Conservation (phyloP, 768 basidiomycete species). For the Floccularia luteovirens region DNA sequence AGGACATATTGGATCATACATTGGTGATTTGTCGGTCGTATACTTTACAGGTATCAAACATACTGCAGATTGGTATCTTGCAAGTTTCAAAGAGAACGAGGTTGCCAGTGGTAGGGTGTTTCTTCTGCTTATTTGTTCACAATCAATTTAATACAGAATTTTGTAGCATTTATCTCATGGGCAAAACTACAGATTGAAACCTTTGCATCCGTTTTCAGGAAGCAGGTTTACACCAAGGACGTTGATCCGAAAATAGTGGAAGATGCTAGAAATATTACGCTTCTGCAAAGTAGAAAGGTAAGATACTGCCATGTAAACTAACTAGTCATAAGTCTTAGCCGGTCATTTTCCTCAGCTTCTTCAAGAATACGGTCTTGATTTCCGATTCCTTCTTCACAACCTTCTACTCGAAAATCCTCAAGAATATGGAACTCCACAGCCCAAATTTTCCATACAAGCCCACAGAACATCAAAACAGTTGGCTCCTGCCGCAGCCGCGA, state of each 20-base stretch:
- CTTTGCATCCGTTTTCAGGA: constrained; percentile 80
- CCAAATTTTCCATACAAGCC: constrained; percentile 21
- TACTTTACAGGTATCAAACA: constrained; percentile 94
- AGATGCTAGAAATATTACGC: constrained; percentile 73
- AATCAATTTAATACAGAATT: constrained; percentile 1
- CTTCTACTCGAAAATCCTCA: constrained; percentile 49
- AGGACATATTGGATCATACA: constrained; percentile 78
- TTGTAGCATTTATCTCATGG: constrained; percentile 91
- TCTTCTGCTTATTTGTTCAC: constrained; percentile 1
- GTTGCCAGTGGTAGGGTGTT: constrained; percentile 76
- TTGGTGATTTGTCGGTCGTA: constrained; percentile 82
- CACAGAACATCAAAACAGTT: constrained; percentile 23
- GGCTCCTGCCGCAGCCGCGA: constrained; percentile 5
- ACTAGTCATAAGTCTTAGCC: not conserved
- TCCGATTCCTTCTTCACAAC: constrained; percentile 84
- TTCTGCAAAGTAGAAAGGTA: constrained; percentile 80
- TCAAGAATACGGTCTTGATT: constrained; percentile 91
- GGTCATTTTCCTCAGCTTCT: constrained; percentile 45
- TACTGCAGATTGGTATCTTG: constrained; percentile 96
- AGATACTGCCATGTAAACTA: constrained; percentile 6
- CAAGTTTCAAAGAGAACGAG: constrained; percentile 92
- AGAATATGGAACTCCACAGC: constrained; percentile 17
- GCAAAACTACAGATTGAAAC: constrained; percentile 77
- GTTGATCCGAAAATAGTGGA: constrained; percentile 63
- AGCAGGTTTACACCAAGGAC: constrained; percentile 86